Base-by-base conservation (phyloP, 768 basidiomycete species). In the Tulasnella sp. region DNA sequence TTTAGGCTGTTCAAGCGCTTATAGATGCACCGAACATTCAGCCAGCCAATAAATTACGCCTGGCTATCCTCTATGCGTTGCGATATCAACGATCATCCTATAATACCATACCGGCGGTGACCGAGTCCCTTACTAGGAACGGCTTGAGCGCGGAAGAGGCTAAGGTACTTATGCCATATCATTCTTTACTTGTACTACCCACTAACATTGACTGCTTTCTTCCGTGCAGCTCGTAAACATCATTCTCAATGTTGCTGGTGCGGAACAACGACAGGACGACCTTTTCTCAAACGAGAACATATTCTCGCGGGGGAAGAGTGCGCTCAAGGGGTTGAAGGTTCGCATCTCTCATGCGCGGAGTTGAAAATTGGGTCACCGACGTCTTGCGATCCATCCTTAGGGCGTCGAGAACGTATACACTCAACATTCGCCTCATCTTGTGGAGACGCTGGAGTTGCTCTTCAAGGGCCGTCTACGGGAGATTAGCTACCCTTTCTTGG, bases 401-500 rank as follows among this genome's bases (percentile, higher is more conserved):
- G 96, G 96, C 2, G 95, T 98, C 3, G 96, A 99, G 73, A 99
- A 99, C 67, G 94, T 98, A 15, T 99, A 97, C 70, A 99, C 92
- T 58, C 96, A 98, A 66, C 96, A 98, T 67, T 84, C 83, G 15
- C 96, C 96, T 5, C 93, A 94, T 71, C 76, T 99, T 4, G 84
- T 87, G 1, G 86, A 96, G 68, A 98, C 95, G 2, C 73, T 98
- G 15, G 96, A 99, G 67, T 79, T 87, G 54, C 73, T 99, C 3
- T 80, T 94, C 67, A 90, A 83, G 68, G 94, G 93, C 9, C 78
- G 86, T 56, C 71, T 99, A 61, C 84, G 81, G 65, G 96, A 99
- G 64, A 78, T 83, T 2, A 92, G 82, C 61, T 90, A 98, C 71
- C 93, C 95, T 1, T 98, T 92, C 76, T 65, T 93, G 4, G 85